Percentiles rank a stretch among this genome's conserved stretches.
Conservation (phyloP, 192 early-diverging fungal genomes). For the Linnemannia zychae region DNA sequence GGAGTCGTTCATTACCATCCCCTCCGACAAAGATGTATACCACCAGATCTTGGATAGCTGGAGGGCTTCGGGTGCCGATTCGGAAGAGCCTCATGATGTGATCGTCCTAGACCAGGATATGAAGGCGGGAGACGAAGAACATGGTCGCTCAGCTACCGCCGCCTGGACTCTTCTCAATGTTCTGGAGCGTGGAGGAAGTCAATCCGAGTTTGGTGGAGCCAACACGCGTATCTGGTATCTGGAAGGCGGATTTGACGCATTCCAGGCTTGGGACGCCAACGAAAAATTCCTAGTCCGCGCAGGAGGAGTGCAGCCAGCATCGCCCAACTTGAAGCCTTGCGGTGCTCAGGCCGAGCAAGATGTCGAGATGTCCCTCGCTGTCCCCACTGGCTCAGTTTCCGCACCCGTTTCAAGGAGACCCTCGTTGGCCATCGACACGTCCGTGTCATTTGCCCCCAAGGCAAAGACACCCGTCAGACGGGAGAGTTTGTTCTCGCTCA, state of each 20-base stretch:
- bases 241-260: constrained; percentile 66
- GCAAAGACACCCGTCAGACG: constrained; percentile 29
- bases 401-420: constrained; percentile 6
- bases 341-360: constrained; percentile 3
- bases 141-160: constrained; percentile 51
- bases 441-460: constrained; percentile 25
- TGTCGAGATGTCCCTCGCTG: constrained; percentile 33
- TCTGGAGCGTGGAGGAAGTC: constrained; percentile 51
- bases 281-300: constrained; percentile 32
- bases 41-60: constrained; percentile 43
- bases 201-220: constrained; percentile 23
- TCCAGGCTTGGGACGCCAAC: constrained; percentile 53
- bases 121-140: constrained; percentile 55
- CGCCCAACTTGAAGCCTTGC: constrained; percentile 1
- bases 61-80: constrained; percentile 3
- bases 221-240: constrained; percentile 57
- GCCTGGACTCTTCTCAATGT: constrained; percentile 69
- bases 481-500: constrained; percentile 58
- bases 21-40: constrained; percentile 62
- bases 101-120: constrained; percentile 66
- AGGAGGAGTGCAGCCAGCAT: not conserved
- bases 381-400: not conserved
- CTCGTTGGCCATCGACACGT: constrained; percentile 27
- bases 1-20: constrained; percentile 68
- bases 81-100: constrained; percentile 30